These are phyloP conservation scores for Blastocystis sp. DNA, from an alignment of 352 stramenopile species.

Conservation along the genomic window DNA sequence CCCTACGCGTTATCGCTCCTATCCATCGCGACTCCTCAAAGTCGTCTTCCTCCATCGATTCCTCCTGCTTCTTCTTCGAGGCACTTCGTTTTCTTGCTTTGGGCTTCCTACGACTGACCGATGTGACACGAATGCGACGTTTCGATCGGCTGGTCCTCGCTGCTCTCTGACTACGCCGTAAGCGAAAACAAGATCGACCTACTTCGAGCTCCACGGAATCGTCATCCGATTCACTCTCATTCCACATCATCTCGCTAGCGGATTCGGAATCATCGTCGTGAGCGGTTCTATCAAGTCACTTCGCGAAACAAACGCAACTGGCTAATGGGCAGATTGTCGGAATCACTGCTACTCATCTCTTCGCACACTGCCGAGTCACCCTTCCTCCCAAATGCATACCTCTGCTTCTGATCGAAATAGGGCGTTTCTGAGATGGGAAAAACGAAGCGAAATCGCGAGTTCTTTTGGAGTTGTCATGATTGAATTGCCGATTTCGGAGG, in stretches of 20 bases:
- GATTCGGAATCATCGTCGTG: constrained; percentile 23
- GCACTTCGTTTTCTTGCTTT: constrained; percentile 28
- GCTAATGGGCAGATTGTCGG: constrained; percentile 35
- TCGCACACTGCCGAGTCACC: too few species aligned
- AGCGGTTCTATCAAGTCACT: neutral
- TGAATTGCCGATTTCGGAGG: neutral
- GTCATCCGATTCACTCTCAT: constrained; percentile 18
- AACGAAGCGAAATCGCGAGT: too few species aligned
- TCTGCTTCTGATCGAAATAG: too few species aligned
- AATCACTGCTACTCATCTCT: constrained; percentile 53
- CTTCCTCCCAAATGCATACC: too few species aligned
- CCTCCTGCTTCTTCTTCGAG: neutral
- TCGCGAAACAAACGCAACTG: neutral
- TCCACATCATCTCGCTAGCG: constrained; percentile 16
- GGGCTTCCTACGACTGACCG: constrained; percentile 19
- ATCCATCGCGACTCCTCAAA: neutral
- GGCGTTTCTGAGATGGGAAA: too few species aligned
- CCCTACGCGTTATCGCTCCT: neutral
- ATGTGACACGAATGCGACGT: neutral
- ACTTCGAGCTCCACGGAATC: neutral
- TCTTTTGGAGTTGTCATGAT: too few species aligned
- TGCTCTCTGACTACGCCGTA: constrained; percentile 3
- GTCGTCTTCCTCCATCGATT: constrained; percentile 47
- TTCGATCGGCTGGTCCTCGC: constrained; percentile 10
- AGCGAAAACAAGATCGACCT: neutral